phyloP scores from a whole-genome alignment of 139 green algal genomes.

The Auxenochlorella pyrenoidosa region DNA sequence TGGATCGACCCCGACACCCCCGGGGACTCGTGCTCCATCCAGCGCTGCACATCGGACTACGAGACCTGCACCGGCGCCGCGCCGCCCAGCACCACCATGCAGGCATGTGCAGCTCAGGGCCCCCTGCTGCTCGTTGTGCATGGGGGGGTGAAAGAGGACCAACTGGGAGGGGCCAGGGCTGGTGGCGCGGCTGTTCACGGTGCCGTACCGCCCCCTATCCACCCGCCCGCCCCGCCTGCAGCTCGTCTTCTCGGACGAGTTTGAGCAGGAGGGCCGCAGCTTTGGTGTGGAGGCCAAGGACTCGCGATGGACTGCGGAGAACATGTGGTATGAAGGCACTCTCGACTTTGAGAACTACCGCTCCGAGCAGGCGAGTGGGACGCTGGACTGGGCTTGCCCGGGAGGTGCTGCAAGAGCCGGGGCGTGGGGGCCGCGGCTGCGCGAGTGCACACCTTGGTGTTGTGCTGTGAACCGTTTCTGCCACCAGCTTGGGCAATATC shows the following conservation, averaged over 20 bases:
- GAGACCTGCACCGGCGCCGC: background rate
- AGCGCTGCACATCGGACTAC: background rate
- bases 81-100: background rate
- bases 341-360: constrained; percentile 33
- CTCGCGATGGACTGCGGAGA: constrained; percentile 49
- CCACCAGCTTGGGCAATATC: too few relatives aligned
- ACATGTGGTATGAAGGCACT: constrained; percentile 34
- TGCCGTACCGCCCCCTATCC: background rate
- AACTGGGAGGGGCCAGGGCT: too few relatives aligned
- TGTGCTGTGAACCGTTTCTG: too few relatives aligned
- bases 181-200: too few relatives aligned
- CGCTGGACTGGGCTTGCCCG: too few relatives aligned
- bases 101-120: background rate
- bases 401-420: too few relatives aligned
- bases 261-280: constrained; percentile 41
- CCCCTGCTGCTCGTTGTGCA: too few relatives aligned
- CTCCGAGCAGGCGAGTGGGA: constrained; percentile 17
- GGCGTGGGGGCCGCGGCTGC: too few relatives aligned
- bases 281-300: constrained; percentile 43
- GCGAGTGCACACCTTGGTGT: too few relatives aligned
- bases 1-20: background rate
- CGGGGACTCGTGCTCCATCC: background rate
- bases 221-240: constrained; percentile 14
- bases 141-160: too few relatives aligned
- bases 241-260: constrained; percentile 69